Evolutionary conservation across 306 rosid genomes (phyloP).

Genomic region (Hylodesmum podocarpum): DNA sequence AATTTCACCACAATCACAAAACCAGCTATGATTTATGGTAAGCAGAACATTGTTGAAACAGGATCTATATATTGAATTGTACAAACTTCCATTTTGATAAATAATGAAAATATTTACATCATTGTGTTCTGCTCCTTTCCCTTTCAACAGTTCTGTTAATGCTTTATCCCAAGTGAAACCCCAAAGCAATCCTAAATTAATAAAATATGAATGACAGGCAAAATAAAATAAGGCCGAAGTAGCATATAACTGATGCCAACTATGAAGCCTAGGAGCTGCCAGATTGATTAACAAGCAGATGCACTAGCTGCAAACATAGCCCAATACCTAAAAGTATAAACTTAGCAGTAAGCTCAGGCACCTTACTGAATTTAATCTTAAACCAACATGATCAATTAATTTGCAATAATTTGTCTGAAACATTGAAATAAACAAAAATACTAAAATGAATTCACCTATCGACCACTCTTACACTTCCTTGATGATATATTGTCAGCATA

Average conservation of each 20-base stretch:
- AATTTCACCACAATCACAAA: not conserved
- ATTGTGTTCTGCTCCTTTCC: not conserved
- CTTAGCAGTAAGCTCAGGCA: not conserved
- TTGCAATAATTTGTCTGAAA: not conserved
- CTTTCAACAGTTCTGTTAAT: not conserved
- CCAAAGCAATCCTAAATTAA: not conserved
- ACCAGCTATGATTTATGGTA: not conserved
- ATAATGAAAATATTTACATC: not conserved
- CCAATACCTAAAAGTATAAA: not conserved
- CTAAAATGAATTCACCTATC: not conserved
- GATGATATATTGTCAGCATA: not conserved
- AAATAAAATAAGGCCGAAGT: not conserved
- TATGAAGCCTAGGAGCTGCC: not conserved
- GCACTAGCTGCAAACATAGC: not conserved
- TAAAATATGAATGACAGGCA: not conserved
- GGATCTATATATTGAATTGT: not conserved
- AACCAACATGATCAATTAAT: not conserved
- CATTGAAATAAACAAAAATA: conserved; percentile 11
- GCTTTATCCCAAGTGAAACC: not conserved
- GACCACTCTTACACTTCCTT: not conserved
- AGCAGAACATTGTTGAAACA: not conserved
- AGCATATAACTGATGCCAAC: not conserved
- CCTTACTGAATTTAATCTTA: not conserved
- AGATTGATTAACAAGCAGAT: not conserved
- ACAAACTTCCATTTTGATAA: not conserved